These are phyloP conservation scores for Trichoderma guizhouense DNA, from an alignment of 2,329 filamentous ascomycete genomes.

Conservation along the genomic window DNA sequence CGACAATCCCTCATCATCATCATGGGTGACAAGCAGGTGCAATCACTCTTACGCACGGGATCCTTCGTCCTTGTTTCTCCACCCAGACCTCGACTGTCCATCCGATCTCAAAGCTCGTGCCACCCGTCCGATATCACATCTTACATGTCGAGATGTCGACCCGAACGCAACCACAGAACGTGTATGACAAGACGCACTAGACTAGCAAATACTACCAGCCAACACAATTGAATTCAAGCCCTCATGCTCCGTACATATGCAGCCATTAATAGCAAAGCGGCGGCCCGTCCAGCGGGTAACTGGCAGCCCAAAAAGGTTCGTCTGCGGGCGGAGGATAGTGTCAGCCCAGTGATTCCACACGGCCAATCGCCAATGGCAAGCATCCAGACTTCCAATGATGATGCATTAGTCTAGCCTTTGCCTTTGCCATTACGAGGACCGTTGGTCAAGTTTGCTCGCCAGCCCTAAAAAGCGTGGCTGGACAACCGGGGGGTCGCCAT, in stretches of 20 bases:
- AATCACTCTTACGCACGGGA: background rate
- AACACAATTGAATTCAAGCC: background rate
- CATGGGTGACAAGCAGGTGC: background rate
- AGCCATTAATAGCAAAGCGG: constrained; percentile 9
- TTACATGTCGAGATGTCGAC: background rate
- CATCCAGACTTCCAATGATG: background rate
- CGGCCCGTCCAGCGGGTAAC: constrained; percentile 15
- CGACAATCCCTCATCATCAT: background rate
- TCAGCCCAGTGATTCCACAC: constrained; percentile 1
- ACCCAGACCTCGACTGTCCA: background rate
- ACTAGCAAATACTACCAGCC: background rate
- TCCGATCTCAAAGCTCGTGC: background rate
- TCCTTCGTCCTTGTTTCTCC: background rate
- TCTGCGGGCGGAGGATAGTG: background rate
- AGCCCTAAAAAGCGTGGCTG: constrained; percentile 1
- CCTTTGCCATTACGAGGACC: background rate
- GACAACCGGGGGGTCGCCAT: background rate
- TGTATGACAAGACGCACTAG: background rate
- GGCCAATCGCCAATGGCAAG: background rate
- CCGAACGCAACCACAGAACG: background rate
- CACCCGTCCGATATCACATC: background rate
- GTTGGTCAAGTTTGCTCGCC: background rate
- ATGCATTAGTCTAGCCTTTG: background rate
- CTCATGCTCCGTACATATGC: background rate
- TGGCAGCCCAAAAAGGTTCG: constrained; percentile 1